Base-by-base conservation (phyloP, 352 stramenopile genomes). In the Phytophthora brassicae region DNA sequence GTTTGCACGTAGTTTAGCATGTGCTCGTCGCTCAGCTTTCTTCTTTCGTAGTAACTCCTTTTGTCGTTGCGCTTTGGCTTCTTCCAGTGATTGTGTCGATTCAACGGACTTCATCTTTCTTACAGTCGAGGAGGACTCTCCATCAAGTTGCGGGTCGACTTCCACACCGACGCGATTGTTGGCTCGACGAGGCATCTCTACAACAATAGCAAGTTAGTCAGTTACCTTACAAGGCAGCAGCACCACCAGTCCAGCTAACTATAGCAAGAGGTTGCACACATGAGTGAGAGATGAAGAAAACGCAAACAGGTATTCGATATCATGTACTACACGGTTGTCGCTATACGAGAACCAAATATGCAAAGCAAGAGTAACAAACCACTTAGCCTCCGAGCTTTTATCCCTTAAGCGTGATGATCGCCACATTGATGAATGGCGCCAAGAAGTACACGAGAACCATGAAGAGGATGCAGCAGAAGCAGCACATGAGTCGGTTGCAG, bases 391-490 rank as follows among this genome's bases (percentile, higher is more conserved):
- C n/a, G 19, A 17, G 8, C 31, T 45, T 14, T 70, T 70, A 76
- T 16, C 64, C 58, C 68, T 90, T 90, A 24, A 91, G 46, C 22
- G 84, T 65, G 49, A 92, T 77, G 55, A 95, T 89, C 22, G 87
- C 75, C 29, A 92, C 64, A 56, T 94, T 92, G 68, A 95, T 92
- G 56, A 92, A 89, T 4, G 85, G 86, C 43, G 82, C 84, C 36
- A 95, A 67, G 68, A 96, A 92, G 77, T 92, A 92, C 57, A 95
- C 75, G 58, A 94, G 54, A 13, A 92, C 77, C 75, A 95, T 90
- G 71, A 95, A 88, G 11, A 84, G 53, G 20, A 95, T 58, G 63
- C 86, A 95, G 84, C 84, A 94, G 47, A 90, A 81, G 60, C 85
- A 95, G 70, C 90, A 92, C 60, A 88, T 76, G 42, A 95, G 74